Base-by-base conservation (phyloP, 2,329 filamentous ascomycete species). In the Alternaria infectoria region DNA sequence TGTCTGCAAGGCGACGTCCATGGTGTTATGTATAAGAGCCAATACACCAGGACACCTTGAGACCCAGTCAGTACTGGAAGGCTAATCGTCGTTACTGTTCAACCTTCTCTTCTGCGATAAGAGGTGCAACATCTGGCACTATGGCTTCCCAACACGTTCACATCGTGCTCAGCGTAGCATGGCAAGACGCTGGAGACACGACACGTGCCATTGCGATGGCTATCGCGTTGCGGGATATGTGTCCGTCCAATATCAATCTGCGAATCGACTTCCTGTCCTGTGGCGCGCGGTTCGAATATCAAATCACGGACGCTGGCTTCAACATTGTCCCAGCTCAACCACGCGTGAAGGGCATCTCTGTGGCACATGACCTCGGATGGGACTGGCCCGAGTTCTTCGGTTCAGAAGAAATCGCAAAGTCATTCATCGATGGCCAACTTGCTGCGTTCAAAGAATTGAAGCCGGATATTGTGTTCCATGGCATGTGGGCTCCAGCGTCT, bases 321-420 rank as follows among this genome's bases (percentile, higher is more conserved):
- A 64, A 68, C 57, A 76, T 77, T n/a, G 75, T 76, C 10, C 65
- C 72, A 8, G 72, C 71, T 11, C 70, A 75, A 51, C 75, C 75
- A 28, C 72, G 73, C 9, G 75, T 77, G 6, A 72, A 73, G 52
- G 75, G 75, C 6, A 68, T 74, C 32, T 74, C 71, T 9, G 75
- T 77, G 11, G 74, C 74, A 10, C 72, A 77, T 43, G 75, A 77
- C 54, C 70, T 77, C 6, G 75, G 75, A 7, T 76, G 74, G 74
- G 75, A 77, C 51, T 77, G 74, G 63, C 75, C 75, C 6, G 75
- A 77, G 36, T 77, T 77, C 61, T 77, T 77, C 50, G 75, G 75
- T 28, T 76, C 74, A 7, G 67, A 71, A 59, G 72, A 76, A 25
- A 75, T 77, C 36, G 75, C 74, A 6, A 71, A 69, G 54, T 69